Percentiles rank a stretch among this genome's conserved stretches.
Evolutionary conservation across 176 grass and related monocot genomes (phyloP).

Genomic region (Hsuehochloa calcarea): DNA sequence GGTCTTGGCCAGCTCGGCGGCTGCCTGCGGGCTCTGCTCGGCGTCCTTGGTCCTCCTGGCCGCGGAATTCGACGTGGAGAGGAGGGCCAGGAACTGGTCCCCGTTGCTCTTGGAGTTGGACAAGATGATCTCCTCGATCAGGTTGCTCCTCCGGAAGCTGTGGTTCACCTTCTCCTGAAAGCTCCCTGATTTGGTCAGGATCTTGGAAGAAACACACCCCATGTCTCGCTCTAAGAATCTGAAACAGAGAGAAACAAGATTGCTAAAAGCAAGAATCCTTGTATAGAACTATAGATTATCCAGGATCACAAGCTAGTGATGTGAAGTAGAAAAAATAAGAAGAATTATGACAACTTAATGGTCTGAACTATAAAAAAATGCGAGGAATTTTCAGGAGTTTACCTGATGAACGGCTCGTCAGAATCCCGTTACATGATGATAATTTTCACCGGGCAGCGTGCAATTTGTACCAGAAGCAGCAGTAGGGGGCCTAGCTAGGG

Average conservation of each 20-base stretch:
- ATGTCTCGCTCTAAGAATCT: slow-evolving; percentile 35
- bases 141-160: slow-evolving; percentile 54
- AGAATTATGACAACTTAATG: background rate
- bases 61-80: slow-evolving; percentile 36
- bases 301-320: background rate
- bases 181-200: slow-evolving; percentile 64
- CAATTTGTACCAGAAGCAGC: background rate
- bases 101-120: slow-evolving; percentile 64
- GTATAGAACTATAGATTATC: background rate
- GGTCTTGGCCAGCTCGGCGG: slow-evolving; percentile 7
- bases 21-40: background rate
- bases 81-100: slow-evolving; percentile 65
- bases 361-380: background rate
- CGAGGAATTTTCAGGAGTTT: background rate
- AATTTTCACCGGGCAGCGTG: background rate
- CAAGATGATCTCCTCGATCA: slow-evolving; percentile 64
- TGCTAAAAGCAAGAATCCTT: background rate
- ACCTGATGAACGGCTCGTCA: slow-evolving; percentile 25
- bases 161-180: slow-evolving; percentile 49
- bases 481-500: background rate
- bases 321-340: background rate
- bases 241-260: background rate
- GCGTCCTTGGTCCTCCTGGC: slow-evolving; percentile 24
- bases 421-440: background rate
- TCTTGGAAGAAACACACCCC: slow-evolving; percentile 82